These are phyloP conservation scores for Fagus crenata DNA, from an alignment of 306 rosid species.

Conservation along the genomic window DNA sequence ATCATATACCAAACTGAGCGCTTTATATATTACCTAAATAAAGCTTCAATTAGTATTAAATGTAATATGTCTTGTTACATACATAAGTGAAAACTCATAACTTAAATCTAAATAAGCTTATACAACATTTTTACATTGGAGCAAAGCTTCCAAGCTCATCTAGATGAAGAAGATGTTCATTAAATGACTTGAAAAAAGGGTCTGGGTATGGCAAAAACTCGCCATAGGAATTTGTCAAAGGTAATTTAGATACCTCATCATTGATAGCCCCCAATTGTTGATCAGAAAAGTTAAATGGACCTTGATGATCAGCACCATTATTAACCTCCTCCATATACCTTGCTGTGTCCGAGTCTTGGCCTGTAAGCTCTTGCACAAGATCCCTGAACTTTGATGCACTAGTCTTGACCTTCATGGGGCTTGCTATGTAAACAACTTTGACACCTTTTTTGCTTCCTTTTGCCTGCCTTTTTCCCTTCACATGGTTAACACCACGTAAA, in stretches of 20 bases:
- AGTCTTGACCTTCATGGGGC: constrained; percentile 58
- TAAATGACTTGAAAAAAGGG: constrained; percentile 9
- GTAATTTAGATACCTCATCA: constrained; percentile 1
- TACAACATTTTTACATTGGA: not conserved
- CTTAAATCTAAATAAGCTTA: not conserved
- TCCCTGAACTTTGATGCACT: constrained; percentile 57
- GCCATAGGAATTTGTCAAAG: constrained; percentile 6
- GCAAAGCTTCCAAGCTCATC: constrained; percentile 19
- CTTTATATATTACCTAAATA: too few relatives aligned
- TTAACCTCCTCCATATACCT: constrained; percentile 43
- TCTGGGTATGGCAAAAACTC: constrained; percentile 8
- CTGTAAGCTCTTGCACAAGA: constrained; percentile 63
- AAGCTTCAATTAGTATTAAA: too few relatives aligned
- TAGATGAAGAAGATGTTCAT: constrained; percentile 9
- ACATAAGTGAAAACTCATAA: not conserved
- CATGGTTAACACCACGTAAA: constrained; percentile 15
- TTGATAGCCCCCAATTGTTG: not conserved
- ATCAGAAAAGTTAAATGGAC: not conserved
- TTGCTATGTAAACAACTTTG: constrained; percentile 57
- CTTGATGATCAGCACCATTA: not conserved
- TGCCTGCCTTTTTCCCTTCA: constrained; percentile 30
- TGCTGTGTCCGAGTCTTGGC: constrained; percentile 49
- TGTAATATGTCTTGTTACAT: not conserved
- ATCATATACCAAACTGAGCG: too few relatives aligned
- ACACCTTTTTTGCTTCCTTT: constrained; percentile 27